These are phyloP conservation scores for Vaccinium darrowii DNA, from an alignment of 148 eudicot genomes.

Conservation along the genomic window DNA sequence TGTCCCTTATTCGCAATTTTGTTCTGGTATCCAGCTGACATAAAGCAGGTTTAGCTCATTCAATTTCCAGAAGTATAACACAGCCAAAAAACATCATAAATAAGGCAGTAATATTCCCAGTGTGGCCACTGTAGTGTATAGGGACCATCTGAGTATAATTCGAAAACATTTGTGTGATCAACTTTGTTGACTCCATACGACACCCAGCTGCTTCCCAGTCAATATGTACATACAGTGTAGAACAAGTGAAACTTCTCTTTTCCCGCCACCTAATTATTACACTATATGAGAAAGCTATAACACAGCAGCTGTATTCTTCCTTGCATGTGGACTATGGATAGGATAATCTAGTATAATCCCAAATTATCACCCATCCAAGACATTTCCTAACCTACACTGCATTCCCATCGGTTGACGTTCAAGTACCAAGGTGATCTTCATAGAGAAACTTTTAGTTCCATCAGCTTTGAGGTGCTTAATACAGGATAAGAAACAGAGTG, in stretches of 20 bases:
- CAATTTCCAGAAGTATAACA: slow-evolving; percentile 18
- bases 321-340: neutral
- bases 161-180: neutral
- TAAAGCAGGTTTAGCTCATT: slow-evolving; percentile 25
- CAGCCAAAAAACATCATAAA: slow-evolving; percentile 7
- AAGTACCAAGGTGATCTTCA: neutral
- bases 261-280: neutral
- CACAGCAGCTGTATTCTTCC: neutral
- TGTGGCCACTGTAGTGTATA: neutral
- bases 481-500: neutral
- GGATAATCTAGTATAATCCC: neutral
- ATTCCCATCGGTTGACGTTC: neutral
- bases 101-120: neutral
- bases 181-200: neutral
- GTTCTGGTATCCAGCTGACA: slow-evolving; percentile 75
- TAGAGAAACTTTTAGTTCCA: slow-evolving; percentile 1
- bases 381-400: neutral
- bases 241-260: slow-evolving; percentile 1
- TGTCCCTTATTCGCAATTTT: slow-evolving; percentile 83
- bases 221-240: neutral
- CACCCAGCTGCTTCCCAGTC: neutral
- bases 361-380: neutral
- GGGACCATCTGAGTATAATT: neutral
- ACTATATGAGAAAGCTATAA: neutral
- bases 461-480: slow-evolving; percentile 3